These are phyloP conservation scores for Teunomyces aglyptinius DNA, from an alignment of 805 yeast species.

Conservation along the genomic window DNA sequence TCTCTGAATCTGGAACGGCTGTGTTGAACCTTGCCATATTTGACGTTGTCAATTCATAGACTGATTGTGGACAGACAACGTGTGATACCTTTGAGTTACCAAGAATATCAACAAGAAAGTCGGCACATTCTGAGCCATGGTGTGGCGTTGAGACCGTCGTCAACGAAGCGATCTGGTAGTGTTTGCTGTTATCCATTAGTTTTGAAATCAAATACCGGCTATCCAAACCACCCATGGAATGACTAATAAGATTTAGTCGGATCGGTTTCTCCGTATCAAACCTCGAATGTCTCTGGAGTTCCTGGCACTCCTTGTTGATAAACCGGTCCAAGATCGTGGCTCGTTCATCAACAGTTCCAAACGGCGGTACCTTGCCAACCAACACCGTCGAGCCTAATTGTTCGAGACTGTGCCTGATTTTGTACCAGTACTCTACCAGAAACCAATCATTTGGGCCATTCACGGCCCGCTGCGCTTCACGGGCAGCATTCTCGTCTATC, in stretches of 20 bases:
- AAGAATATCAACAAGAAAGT: constrained; percentile 48
- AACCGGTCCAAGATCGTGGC: constrained; percentile 56
- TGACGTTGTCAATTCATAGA: constrained; percentile 65
- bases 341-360: constrained; percentile 69
- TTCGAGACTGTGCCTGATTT: constrained; percentile 62
- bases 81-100: constrained; percentile 15
- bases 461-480: constrained; percentile 11
- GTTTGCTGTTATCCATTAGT: constrained; percentile 36
- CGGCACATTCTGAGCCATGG: constrained; percentile 81
- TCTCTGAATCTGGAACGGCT: constrained; percentile 50
- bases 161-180: constrained; percentile 63
- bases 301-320: constrained; percentile 35
- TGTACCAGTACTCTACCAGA: constrained; percentile 76
- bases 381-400: constrained; percentile 64
- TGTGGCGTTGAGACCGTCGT: constrained; percentile 91
- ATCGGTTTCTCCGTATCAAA: constrained; percentile 22
- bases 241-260: constrained; percentile 75
- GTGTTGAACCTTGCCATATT: constrained; percentile 55
- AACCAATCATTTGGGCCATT: constrained; percentile 13
- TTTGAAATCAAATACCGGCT: constrained; percentile 70
- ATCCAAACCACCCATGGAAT: constrained; percentile 94
- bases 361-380: constrained; percentile 79
- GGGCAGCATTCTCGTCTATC: constrained; percentile 12
- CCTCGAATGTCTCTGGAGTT: constrained; percentile 14
- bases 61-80: constrained; percentile 28